phyloP scores from a whole-genome alignment of 2,329 filamentous ascomycete species.

The Dryadomyces sulphureus region DNA sequence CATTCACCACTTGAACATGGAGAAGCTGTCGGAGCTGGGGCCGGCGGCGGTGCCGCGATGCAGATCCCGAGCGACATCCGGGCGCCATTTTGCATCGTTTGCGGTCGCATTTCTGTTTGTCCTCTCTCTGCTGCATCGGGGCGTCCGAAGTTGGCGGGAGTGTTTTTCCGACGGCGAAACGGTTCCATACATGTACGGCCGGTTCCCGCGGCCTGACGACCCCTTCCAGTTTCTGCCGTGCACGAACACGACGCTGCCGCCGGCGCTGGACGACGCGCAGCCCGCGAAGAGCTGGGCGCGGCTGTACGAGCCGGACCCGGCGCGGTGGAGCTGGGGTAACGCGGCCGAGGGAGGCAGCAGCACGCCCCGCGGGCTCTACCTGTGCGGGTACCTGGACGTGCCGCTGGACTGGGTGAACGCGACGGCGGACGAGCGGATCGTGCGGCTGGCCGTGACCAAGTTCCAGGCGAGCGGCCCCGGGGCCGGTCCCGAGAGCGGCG shows the following conservation, averaged over 20 bases:
- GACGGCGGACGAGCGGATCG: conserved; percentile 24
- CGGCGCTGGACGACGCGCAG: conserved; percentile 23
- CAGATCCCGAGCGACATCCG: not conserved
- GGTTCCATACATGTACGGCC: conserved; percentile 14
- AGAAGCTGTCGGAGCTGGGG: not conserved
- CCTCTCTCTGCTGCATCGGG: not conserved
- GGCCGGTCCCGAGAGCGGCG: too few relatives aligned
- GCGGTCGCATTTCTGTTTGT: not conserved
- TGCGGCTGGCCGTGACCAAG: conserved; percentile 32
- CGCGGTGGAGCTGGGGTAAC: conserved; percentile 31
- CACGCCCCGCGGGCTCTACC: conserved; percentile 25
- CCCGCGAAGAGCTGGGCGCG: conserved; percentile 23
- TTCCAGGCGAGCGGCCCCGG: conserved; percentile 31
- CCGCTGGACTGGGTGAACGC: conserved; percentile 32
- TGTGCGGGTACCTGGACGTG: conserved; percentile 33
- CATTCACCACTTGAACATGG: not conserved
- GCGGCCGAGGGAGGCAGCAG: not conserved
- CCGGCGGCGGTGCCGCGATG: not conserved
- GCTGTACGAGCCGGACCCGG: conserved; percentile 27
- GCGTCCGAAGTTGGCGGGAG: not conserved
- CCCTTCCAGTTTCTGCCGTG: conserved; percentile 33
- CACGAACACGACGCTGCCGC: conserved; percentile 24
- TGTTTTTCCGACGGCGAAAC: not conserved
- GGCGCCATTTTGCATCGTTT: not conserved
- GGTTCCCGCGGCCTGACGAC: conserved; percentile 26